Conservation (phyloP, 1,284 basidiomycete species). For the Cutaneotrichosporon cavernicola region DNA sequence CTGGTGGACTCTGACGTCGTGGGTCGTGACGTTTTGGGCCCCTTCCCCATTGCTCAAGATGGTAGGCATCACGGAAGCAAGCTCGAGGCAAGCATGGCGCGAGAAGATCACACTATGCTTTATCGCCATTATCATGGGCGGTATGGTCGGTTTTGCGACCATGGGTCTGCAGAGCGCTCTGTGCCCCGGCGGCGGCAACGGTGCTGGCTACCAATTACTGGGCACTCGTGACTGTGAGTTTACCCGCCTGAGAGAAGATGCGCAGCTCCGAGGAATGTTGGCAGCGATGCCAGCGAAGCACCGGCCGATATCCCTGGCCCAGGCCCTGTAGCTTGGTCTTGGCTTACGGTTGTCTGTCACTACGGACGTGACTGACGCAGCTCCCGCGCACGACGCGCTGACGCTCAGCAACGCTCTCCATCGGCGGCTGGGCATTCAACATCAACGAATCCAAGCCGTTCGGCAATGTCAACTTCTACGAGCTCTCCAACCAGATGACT, state of each 20-base stretch:
- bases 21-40: slow-evolving; percentile 85
- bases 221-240: slow-evolving; percentile 44
- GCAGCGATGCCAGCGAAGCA: not conserved
- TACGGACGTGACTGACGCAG: not conserved
- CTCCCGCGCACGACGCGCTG: not conserved
- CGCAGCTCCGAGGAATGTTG: not conserved
- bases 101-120: slow-evolving; percentile 94
- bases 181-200: slow-evolving; percentile 63
- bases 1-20: slow-evolving; percentile 79
- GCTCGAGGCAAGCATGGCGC: slow-evolving; percentile 87
- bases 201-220: slow-evolving; percentile 35
- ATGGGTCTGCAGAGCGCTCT: slow-evolving; percentile 91
- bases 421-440: slow-evolving; percentile 77
- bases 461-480: slow-evolving; percentile 61
- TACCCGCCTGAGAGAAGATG: not conserved
- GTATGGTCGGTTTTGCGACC: slow-evolving; percentile 82
- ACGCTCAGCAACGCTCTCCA: slow-evolving; percentile 64
- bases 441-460: slow-evolving; percentile 63
- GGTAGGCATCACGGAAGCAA: slow-evolving; percentile 74
- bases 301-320: not conserved
- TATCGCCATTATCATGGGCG: slow-evolving; percentile 76
- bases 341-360: not conserved
- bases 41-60: slow-evolving; percentile 71
- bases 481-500: slow-evolving; percentile 60
- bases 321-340: not conserved